These are phyloP conservation scores for Fusarium clavum DNA, from an alignment of 2,329 filamentous ascomycete genomes.

Conservation along the genomic window DNA sequence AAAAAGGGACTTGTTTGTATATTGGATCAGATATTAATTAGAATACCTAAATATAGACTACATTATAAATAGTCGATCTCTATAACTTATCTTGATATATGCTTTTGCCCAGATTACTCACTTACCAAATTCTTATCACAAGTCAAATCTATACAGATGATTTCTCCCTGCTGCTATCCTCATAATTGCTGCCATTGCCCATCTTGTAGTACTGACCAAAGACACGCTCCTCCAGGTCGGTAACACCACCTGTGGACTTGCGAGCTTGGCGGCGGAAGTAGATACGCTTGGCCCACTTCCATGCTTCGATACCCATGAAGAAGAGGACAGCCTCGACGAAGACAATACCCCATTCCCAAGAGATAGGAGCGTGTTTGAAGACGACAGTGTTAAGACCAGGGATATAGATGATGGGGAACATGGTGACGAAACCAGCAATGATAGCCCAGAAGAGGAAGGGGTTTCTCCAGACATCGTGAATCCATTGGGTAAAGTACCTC, in stretches of 20 bases:
- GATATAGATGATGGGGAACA: slow-evolving; percentile 66
- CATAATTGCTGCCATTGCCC: slow-evolving; percentile 35
- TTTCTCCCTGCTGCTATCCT: slow-evolving; percentile 31
- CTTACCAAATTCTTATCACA: background rate
- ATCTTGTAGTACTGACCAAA: slow-evolving; percentile 50
- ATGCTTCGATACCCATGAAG: slow-evolving; percentile 67
- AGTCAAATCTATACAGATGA: background rate
- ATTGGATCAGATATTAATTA: background rate
- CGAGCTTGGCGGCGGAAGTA: slow-evolving; percentile 51
- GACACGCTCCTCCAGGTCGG: slow-evolving; percentile 49
- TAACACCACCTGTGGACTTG: slow-evolving; percentile 31
- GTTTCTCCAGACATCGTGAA: slow-evolving; percentile 75
- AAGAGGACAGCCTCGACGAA: slow-evolving; percentile 67
- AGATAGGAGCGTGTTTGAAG: slow-evolving; percentile 68
- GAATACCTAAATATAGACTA: background rate
- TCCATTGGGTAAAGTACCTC: slow-evolving; percentile 73
- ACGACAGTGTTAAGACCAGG: slow-evolving; percentile 67
- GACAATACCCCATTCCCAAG: slow-evolving; percentile 71
- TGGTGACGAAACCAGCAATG: slow-evolving; percentile 57
- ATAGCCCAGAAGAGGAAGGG: slow-evolving; percentile 76
- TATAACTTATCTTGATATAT: background rate
- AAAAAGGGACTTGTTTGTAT: rapidly evolving
- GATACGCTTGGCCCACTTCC: slow-evolving; percentile 69
- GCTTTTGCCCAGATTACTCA: background rate
- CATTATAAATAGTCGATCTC: background rate